A percentile compares a stretch with the other conserved stretches of the same genome.
Conservation (phyloP, 495 filamentous ascomycete genomes). For the Penicillium paxilli region DNA sequence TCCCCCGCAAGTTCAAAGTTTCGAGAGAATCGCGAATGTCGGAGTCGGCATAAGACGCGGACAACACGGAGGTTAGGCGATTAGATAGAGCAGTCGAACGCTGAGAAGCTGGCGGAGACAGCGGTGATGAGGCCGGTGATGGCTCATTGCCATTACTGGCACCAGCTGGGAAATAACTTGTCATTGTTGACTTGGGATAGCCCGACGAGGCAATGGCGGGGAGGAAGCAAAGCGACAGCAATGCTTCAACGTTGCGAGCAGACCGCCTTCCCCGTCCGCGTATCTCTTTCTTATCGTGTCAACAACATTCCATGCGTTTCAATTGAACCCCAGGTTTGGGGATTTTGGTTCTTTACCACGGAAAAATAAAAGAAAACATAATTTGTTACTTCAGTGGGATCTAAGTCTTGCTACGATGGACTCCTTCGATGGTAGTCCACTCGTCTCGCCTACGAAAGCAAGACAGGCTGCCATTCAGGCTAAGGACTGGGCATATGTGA, state of each 20-base stretch:
- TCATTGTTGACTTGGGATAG: slow-evolving; percentile 28
- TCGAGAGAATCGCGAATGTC: slow-evolving; percentile 86
- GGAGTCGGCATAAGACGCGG: slow-evolving; percentile 86
- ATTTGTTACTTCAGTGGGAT: too few relatives aligned
- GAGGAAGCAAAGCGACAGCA: slow-evolving; percentile 22
- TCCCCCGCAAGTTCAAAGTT: slow-evolving; percentile 68
- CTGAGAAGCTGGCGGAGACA: slow-evolving; percentile 34
- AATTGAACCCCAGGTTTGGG: neutral
- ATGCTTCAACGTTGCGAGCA: slow-evolving; percentile 8
- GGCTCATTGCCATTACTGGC: slow-evolving; percentile 33
- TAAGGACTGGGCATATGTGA: slow-evolving; percentile 86
- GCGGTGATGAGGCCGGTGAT: slow-evolving; percentile 31
- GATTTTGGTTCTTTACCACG: neutral
- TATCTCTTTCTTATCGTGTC: slow-evolving; percentile 22
- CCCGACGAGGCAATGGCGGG: slow-evolving; percentile 4
- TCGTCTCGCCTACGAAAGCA: slow-evolving; percentile 48
- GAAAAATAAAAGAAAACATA: too few relatives aligned
- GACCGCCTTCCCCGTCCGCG: slow-evolving; percentile 19
- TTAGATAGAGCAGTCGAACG: slow-evolving; percentile 66
- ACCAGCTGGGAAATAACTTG: slow-evolving; percentile 40
- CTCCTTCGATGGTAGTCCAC: slow-evolving; percentile 34
- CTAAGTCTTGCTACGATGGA: too few relatives aligned
- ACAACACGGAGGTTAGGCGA: slow-evolving; percentile 82
- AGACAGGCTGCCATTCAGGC: slow-evolving; percentile 54
- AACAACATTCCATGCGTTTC: neutral